These are phyloP conservation scores for Carallia pectinifolia DNA, from an alignment of 345 rosid species.

Conservation along the genomic window DNA sequence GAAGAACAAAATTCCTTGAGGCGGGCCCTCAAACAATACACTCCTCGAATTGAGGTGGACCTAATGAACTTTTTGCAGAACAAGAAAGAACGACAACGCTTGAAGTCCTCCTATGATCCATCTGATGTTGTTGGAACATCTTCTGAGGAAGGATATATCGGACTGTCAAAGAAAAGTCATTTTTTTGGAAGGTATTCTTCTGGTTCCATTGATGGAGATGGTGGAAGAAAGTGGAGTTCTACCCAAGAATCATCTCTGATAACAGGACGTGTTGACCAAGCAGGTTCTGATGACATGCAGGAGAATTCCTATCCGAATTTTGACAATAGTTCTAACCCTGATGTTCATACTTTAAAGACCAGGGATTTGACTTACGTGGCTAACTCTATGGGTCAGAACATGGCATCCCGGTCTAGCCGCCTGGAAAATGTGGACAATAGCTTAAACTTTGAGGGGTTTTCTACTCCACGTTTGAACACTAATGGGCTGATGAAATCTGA, in stretches of 20 bases:
- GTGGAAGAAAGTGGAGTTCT: slow-evolving; percentile 85
- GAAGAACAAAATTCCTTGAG: slow-evolving; percentile 96
- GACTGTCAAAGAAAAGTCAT: slow-evolving; percentile 63
- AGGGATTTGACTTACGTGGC: slow-evolving; percentile 46
- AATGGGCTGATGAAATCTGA: slow-evolving; percentile 54
- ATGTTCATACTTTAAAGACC: slow-evolving; percentile 43
- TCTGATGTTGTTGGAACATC: slow-evolving; percentile 90
- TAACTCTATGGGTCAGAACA: slow-evolving; percentile 44
- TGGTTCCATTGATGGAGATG: slow-evolving; percentile 74
- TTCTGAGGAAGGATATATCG: slow-evolving; percentile 82
- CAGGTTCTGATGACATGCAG: slow-evolving; percentile 59
- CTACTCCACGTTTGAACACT: slow-evolving; percentile 47
- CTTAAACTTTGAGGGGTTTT: slow-evolving; percentile 48
- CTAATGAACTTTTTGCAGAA: slow-evolving; percentile 88
- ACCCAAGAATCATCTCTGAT: slow-evolving; percentile 57
- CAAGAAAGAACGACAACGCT: slow-evolving; percentile 90
- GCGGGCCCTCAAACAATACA: slow-evolving; percentile 84
- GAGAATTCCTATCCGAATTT: slow-evolving; percentile 64
- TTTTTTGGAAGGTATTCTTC: slow-evolving; percentile 79
- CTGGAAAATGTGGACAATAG: slow-evolving; percentile 48
- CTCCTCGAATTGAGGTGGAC: slow-evolving; percentile 99
- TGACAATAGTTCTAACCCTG: slow-evolving; percentile 47
- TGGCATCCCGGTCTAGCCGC: slow-evolving; percentile 35
- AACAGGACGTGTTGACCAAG: slow-evolving; percentile 46
- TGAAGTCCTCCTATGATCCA: slow-evolving; percentile 79